phyloP scores from a whole-genome alignment of 306 rosid genomes.

The Lotus japonicus region DNA sequence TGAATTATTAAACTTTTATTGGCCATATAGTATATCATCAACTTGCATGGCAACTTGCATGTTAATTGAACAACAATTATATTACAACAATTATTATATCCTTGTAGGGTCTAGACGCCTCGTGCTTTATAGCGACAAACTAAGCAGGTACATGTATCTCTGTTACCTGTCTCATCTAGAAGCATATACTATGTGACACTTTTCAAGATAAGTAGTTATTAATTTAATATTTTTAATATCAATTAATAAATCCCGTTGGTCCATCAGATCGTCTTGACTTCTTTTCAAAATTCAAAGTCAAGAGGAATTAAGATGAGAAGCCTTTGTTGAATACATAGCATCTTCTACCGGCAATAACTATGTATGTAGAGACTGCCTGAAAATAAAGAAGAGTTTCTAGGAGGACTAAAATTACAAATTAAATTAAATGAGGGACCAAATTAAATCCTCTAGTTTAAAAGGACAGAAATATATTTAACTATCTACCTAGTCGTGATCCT shows the following conservation, averaged over 20 bases:
- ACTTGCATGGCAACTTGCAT: neutral
- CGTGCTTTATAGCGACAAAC: constrained; percentile 9
- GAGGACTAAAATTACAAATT: too few species aligned
- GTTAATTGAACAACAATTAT: too few species aligned
- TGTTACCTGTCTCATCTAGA: constrained; percentile 1
- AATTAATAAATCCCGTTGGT: neutral
- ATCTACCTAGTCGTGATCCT: too few species aligned
- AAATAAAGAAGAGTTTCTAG: too few species aligned
- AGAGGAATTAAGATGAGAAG: constrained; percentile 17
- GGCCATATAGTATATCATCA: neutral
- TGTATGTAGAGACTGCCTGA: too few species aligned
- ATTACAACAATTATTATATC: too few species aligned
- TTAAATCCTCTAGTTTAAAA: too few species aligned
- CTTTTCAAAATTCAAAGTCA: constrained; percentile 23
- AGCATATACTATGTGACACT: neutral
- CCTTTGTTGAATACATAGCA: constrained; percentile 16
- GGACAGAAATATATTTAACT: too few species aligned
- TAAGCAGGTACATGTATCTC: constrained; percentile 27
- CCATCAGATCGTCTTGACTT: constrained; percentile 20
- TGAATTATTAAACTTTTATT: neutral
- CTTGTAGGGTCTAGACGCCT: constrained; percentile 20
- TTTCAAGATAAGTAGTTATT: too few species aligned
- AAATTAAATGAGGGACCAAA: too few species aligned
- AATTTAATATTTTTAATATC: too few species aligned
- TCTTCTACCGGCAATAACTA: too few species aligned